Evolutionary conservation across 2,329 filamentous ascomycete genomes (phyloP), one percentile per base, ranked within the genome.

Genomic region (Saccharata proteae): DNA sequence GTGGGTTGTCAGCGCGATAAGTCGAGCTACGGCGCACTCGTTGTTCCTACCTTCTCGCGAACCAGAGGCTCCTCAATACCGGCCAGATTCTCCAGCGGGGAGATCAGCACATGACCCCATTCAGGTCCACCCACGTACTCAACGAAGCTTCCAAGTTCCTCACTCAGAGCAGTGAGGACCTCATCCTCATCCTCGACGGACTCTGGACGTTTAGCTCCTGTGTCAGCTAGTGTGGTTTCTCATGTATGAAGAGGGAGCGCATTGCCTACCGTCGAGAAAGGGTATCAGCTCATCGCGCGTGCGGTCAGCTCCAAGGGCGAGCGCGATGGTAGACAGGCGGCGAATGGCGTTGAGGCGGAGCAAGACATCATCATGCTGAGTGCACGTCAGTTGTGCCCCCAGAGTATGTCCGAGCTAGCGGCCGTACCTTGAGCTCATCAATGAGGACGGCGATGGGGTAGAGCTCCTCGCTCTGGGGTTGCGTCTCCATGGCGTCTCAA

Each of bases 361-460:
- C 44, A 96, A 74, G 47, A 98, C 90, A 70, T 98, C 92, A 59
- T 98, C 90, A 62, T 98, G 90, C 88, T 98, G 19, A 21, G 7
- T 21, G 7, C 7, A 7, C n/a, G 19, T 21, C 19, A 21, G 19
- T 21, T 7, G 19, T 21, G 19, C 19, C 19, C 19, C 7, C 7
- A 12, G 14, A 19, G 15, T 16, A 9, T 7, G 6, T 11, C 14
- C n/a, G 12, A 12, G 25, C 8, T 5, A n/a, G 26, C 11, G 29
- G 44, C 51, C 61, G 51, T 74, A 93, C 86, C 83, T 94, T 98
- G 54, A 98, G 73, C 74, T 98, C 90, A 62, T 98, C 90, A 64
- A 98, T 98, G 63, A 98, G 78, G 47, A 98, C 90, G 55, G 92
- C 90, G 69, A 98, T 98, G 59, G 90, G 90, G 64, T 96, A 98